Percentiles rank a stretch among this genome's conserved stretches.
Evolutionary conservation across 2,329 filamentous ascomycete genomes (phyloP).

Genomic region (Byssochlamys sp.): DNA sequence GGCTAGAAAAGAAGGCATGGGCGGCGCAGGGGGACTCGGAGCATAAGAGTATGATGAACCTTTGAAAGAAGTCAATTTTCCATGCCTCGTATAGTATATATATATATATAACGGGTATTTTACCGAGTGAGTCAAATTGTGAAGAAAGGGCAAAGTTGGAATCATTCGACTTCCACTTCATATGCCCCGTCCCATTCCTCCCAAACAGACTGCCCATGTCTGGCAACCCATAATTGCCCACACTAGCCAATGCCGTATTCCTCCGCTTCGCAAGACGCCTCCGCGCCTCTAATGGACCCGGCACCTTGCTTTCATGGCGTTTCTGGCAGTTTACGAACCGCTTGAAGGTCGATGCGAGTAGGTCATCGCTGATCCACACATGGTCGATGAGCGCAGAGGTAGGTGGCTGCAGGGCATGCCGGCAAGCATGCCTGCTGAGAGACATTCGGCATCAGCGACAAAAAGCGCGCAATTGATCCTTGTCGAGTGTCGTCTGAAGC

Average conservation of each 20-base stretch:
- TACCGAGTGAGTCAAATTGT: constrained; percentile 15
- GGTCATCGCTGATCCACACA: constrained; percentile 39
- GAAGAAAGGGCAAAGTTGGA: constrained; percentile 13
- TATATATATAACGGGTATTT: constrained; percentile 1
- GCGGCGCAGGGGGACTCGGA: constrained; percentile 8
- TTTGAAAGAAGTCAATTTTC: constrained; percentile 3
- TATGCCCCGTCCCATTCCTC: constrained; percentile 28
- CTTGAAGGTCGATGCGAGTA: constrained; percentile 39
- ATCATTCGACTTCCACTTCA: constrained; percentile 20
- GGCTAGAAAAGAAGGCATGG: constrained; percentile 4
- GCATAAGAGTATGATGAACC: constrained; percentile 13
- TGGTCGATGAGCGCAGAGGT: constrained; percentile 21
- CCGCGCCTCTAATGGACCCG: constrained; percentile 54
- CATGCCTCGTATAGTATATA: not conserved
- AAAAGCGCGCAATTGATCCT: constrained; percentile 1
- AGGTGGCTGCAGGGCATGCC: constrained; percentile 26
- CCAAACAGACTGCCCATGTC: constrained; percentile 36
- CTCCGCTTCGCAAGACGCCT: constrained; percentile 46
- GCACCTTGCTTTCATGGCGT: constrained; percentile 52
- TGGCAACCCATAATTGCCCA: constrained; percentile 16
- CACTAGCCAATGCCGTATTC: constrained; percentile 41
- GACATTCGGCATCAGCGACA: constrained; percentile 26
- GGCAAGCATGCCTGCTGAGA: constrained; percentile 33
- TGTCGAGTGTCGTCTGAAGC: not conserved
- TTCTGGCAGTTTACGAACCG: constrained; percentile 37